These are phyloP conservation scores for Sporothrix globosa DNA, from an alignment of 2,329 filamentous ascomycete genomes.

Conservation along the genomic window DNA sequence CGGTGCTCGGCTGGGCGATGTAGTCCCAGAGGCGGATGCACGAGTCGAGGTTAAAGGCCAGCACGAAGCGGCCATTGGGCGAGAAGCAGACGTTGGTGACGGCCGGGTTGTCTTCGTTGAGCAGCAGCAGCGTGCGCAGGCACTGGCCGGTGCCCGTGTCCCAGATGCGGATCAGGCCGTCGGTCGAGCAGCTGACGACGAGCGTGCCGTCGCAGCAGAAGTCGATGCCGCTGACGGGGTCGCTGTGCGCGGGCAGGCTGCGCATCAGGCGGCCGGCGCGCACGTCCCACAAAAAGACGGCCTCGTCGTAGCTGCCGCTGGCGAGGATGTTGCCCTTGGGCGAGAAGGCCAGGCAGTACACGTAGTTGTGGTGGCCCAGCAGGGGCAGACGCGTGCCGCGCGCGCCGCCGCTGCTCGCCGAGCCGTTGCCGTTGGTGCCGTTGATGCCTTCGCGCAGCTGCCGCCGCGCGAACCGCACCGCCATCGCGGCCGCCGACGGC, in stretches of 20 bases:
- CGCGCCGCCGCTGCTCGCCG: conserved; percentile 34
- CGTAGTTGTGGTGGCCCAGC: conserved; percentile 91
- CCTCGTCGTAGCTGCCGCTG: conserved; percentile 94
- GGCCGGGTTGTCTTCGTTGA: conserved; percentile 93
- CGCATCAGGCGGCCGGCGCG: conserved; percentile 85
- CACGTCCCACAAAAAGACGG: conserved; percentile 96
- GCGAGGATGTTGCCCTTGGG: conserved; percentile 97
- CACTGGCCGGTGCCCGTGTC: conserved; percentile 95
- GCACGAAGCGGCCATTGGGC: conserved; percentile 89
- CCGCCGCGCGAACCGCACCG: conserved; percentile 26
- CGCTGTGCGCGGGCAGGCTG: conserved; percentile 88
- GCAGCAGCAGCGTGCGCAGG: conserved; percentile 88
- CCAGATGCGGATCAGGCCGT: conserved; percentile 93
- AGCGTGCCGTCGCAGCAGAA: conserved; percentile 91
- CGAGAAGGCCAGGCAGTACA: conserved; percentile 93
- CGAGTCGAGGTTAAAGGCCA: conserved; percentile 89
- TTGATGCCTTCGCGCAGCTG: conserved; percentile 28
- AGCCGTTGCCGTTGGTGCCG: conserved; percentile 30
- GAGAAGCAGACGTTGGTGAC: conserved; percentile 90
- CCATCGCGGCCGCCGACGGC: conserved; percentile 22
- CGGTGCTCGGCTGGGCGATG: conserved; percentile 70
- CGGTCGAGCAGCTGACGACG: conserved; percentile 86
- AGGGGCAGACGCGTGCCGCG: conserved; percentile 59
- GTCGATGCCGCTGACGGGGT: conserved; percentile 91
- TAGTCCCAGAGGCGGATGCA: conserved; percentile 95